Evolutionary conservation across 257 asterid species (phyloP).

Genomic region (Solanum chaucha): DNA sequence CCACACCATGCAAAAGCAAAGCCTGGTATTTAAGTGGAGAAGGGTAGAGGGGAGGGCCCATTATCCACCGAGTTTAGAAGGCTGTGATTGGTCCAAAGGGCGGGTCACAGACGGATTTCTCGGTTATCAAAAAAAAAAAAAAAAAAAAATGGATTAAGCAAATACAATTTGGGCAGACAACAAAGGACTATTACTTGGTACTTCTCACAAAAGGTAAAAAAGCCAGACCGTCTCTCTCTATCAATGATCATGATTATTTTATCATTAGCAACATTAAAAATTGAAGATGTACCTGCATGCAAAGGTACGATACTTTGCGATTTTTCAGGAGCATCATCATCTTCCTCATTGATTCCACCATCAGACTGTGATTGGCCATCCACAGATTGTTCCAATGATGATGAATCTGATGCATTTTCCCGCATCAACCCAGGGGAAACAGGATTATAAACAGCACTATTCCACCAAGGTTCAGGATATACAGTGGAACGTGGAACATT

Average conservation of each 20-base stretch:
- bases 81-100: too few relatives aligned
- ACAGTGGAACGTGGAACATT: constrained; percentile 23
- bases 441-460: constrained; percentile 28
- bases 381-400: constrained; percentile 57
- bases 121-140: too few relatives aligned
- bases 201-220: not conserved
- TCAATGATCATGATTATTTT: not conserved
- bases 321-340: constrained; percentile 37
- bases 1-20: too few relatives aligned
- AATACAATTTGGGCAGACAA: not conserved
- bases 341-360: constrained; percentile 48
- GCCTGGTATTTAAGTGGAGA: too few relatives aligned
- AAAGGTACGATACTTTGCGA: constrained; percentile 28
- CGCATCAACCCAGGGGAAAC: constrained; percentile 30
- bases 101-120: too few relatives aligned
- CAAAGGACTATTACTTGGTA: not conserved
- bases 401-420: constrained; percentile 59
- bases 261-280: not conserved
- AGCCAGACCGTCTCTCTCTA: not conserved
- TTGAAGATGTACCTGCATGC: constrained; percentile 33
- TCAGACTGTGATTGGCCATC: constrained; percentile 68
- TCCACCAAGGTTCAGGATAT: constrained; percentile 53
- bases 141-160: not conserved
- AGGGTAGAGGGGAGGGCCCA: too few relatives aligned
- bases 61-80: too few relatives aligned